Conservation (phyloP, 2,329 filamentous ascomycete species). For the Neofusicoccum parvum region DNA sequence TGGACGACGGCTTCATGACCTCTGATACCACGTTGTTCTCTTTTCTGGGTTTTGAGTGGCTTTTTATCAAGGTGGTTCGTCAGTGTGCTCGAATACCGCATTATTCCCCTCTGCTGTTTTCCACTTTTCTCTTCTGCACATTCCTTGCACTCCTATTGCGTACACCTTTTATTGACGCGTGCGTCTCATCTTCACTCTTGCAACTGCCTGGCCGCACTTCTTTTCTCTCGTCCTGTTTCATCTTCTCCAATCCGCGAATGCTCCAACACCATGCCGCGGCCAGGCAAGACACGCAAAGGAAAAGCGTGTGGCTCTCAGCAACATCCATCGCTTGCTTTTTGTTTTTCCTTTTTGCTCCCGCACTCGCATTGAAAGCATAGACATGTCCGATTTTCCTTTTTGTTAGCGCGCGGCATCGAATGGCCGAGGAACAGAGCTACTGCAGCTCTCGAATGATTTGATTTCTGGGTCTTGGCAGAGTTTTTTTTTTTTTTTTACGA, state of each 20-base stretch:
- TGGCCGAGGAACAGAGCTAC: neutral
- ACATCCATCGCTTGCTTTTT: slow-evolving; percentile 6
- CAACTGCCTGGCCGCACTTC: slow-evolving; percentile 4
- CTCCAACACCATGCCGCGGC: neutral
- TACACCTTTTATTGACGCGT: slow-evolving; percentile 16
- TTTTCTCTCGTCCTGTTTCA: neutral
- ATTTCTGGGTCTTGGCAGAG: neutral
- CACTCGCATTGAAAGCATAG: slow-evolving; percentile 4
- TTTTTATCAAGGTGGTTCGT: slow-evolving; percentile 4
- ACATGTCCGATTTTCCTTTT: neutral
- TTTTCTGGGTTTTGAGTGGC: slow-evolving; percentile 3
- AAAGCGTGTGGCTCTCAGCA: neutral
- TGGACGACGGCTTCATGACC: slow-evolving; percentile 12
- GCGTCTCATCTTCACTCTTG: neutral
- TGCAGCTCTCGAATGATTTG: neutral
- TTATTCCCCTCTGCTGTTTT: neutral
- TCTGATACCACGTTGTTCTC: slow-evolving; percentile 7
- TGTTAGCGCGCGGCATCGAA: neutral
- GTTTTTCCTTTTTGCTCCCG: neutral
- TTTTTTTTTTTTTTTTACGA: slow-evolving; percentile 1
- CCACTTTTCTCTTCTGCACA: slow-evolving; percentile 3
- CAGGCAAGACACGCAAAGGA: neutral
- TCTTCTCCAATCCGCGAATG: neutral
- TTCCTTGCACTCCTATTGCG: slow-evolving; percentile 14
- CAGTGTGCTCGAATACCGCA: slow-evolving; percentile 4